These are phyloP conservation scores for Dictyostelium purpureum DNA, from an alignment of 78 protist genomes.

Conservation along the genomic window DNA sequence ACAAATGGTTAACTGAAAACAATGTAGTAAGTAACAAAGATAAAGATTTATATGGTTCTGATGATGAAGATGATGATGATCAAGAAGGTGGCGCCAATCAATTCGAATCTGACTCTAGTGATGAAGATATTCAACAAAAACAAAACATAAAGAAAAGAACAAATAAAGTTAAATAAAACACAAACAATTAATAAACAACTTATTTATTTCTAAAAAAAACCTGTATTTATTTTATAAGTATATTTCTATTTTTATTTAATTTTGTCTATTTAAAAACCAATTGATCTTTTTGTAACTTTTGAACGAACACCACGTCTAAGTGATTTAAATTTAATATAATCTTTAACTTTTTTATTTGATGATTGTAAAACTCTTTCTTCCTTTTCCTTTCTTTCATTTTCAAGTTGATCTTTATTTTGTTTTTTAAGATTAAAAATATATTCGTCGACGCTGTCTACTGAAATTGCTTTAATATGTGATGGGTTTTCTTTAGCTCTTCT, in stretches of 20 bases:
- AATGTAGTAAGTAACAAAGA: neutral
- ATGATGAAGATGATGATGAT: neutral
- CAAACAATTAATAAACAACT: too few relatives aligned
- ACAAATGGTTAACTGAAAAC: neutral
- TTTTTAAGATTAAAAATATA: neutral
- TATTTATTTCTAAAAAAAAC: too few relatives aligned
- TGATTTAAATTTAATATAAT: neutral
- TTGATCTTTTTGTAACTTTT: conserved; percentile 8
- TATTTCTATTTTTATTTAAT: neutral
- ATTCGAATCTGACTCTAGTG: neutral
- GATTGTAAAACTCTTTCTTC: neutral
- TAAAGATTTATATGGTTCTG: neutral
- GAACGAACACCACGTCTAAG: neutral
- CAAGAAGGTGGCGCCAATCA: too few relatives aligned
- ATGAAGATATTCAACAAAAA: neutral
- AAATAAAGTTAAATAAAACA: neutral
- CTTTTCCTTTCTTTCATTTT: neutral
- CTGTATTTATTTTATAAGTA: neutral
- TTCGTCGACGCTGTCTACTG: conserved; percentile 18
- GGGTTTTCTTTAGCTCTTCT: neutral
- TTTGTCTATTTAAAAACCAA: neutral
- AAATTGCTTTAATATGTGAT: neutral
- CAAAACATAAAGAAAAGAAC: neutral
- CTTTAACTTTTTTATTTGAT: conserved; percentile 1
- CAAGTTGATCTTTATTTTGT: neutral